Base-by-base conservation (phyloP, 2,329 filamentous ascomycete genomes). In the Chaetomiaceae sp. region DNA sequence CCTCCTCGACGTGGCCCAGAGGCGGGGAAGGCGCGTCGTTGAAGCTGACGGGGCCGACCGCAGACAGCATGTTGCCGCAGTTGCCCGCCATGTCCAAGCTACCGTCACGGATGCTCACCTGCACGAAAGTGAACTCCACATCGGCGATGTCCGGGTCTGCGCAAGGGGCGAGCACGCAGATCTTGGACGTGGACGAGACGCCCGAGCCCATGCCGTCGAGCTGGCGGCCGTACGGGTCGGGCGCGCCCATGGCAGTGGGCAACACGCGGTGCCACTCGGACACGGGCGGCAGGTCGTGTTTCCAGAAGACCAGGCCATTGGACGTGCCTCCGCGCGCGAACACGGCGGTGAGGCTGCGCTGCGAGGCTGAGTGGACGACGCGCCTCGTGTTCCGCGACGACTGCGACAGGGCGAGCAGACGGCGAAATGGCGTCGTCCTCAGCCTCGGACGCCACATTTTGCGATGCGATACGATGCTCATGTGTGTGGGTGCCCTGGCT, bases 11-110 rank as follows among this genome's bases (percentile, higher is more conserved):
- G 18, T 20, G 35, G 20, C 40, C 32, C 2, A 26, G 12, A n/a
- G n/a, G n/a, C 32, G 39, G 36, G 18, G 78, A 64, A 1, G 83
- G 51, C 3, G 74, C 69, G 19, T 71, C 62, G 55, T 84, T 75
- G 11, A 81, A 67, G 2, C 79, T 79, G 58, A 78, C 82, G 0
- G 84, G 83, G 0, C 83, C 85, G 37, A 88, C 74, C 0, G 79
- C 74, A 33, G 76, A 73, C 6, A 72, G 78, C 81, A 88, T 84
- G 60, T 88, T 88, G n/a, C 84, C 84, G 59, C 84, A 88, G 56
- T 87, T 88, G 19, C 83, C 79, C 0, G 80, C 78, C 56, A 78
- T 74, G 57, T 88, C 84, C 2, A 88, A 71, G 26, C 68, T 65
- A 4, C 68, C 67, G 54, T 82, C 73, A 42, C 75, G 74, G 44